These are phyloP conservation scores for Gonium pectorale DNA, from an alignment of 139 green algal genomes.

Conservation along the genomic window DNA sequence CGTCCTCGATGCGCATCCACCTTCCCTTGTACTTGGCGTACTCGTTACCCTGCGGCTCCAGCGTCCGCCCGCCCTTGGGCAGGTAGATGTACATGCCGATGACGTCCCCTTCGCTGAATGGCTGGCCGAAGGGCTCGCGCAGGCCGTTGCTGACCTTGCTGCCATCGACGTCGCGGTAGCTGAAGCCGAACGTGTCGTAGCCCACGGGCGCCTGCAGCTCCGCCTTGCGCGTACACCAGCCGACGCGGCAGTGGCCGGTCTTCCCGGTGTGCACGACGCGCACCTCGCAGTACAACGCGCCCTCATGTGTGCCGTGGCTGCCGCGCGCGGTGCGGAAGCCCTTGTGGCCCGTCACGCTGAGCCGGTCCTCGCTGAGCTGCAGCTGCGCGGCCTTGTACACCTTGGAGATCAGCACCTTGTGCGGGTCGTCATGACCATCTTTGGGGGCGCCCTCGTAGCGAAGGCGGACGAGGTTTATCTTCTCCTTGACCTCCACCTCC, in stretches of 20 bases:
- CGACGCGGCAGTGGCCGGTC: slow-evolving; percentile 77
- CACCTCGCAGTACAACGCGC: slow-evolving; percentile 85
- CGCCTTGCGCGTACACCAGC: slow-evolving; percentile 80
- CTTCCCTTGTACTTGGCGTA: slow-evolving; percentile 63
- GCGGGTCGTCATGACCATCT: slow-evolving; percentile 41
- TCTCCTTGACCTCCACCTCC: slow-evolving; percentile 39
- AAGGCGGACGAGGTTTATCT: slow-evolving; percentile 38
- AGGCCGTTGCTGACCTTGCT: slow-evolving; percentile 75
- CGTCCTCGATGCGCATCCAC: slow-evolving; percentile 64
- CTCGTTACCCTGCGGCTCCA: slow-evolving; percentile 56
- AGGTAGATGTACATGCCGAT: slow-evolving; percentile 81
- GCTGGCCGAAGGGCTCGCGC: slow-evolving; percentile 58
- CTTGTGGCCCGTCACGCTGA: slow-evolving; percentile 72
- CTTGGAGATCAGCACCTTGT: slow-evolving; percentile 63
- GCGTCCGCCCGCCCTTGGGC: slow-evolving; percentile 59
- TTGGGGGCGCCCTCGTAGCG: slow-evolving; percentile 8
- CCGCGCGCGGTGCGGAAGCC: slow-evolving; percentile 79
- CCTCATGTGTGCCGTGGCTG: slow-evolving; percentile 75
- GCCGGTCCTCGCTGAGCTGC: slow-evolving; percentile 65
- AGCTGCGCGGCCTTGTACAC: slow-evolving; percentile 71
- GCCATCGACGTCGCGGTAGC: slow-evolving; percentile 83
- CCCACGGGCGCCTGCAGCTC: slow-evolving; percentile 90
- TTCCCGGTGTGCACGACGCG: slow-evolving; percentile 70
- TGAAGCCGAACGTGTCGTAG: slow-evolving; percentile 78
- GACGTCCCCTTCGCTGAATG: slow-evolving; percentile 61